These are phyloP conservation scores for Fomitopsis schrenkii DNA, from an alignment of 1,284 basidiomycete species.

Conservation along the genomic window DNA sequence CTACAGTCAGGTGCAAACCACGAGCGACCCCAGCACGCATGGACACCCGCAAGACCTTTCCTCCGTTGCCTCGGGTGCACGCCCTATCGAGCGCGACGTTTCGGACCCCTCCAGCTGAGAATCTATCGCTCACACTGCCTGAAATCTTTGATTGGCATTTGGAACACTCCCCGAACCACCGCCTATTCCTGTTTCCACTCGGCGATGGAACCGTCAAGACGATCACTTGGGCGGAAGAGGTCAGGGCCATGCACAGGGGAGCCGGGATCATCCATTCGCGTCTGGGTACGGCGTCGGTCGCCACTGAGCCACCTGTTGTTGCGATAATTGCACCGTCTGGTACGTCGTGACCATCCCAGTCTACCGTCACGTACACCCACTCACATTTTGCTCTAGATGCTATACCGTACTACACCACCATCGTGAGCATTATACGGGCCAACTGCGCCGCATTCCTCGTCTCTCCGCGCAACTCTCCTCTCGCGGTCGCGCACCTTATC, in stretches of 20 bases:
- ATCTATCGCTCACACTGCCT: conserved; percentile 30
- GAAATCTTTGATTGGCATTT: conserved; percentile 34
- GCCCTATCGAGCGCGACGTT: conserved; percentile 23
- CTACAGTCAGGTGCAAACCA: too few species aligned
- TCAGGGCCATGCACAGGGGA: conserved; percentile 8
- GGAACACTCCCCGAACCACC: conserved; percentile 28
- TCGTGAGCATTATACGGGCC: conserved; percentile 22
- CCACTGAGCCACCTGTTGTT: neutral
- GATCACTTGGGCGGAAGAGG: conserved; percentile 27
- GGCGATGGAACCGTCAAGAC: conserved; percentile 16
- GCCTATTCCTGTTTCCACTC: conserved; percentile 29
- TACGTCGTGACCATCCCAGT: neutral
- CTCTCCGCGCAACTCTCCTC: conserved; percentile 35
- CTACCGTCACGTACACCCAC: too few species aligned
- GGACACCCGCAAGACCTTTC: neutral
- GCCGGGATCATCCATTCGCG: neutral
- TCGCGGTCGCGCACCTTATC: conserved; percentile 32
- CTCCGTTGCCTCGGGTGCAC: conserved; percentile 1
- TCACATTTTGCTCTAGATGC: conserved; percentile 19
- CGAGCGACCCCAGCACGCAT: neutral
- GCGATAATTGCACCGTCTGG: conserved; percentile 4
- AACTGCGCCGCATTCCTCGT: conserved; percentile 30
- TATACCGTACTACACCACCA: conserved; percentile 25
- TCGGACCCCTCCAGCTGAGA: conserved; percentile 26
- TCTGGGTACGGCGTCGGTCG: neutral